phyloP scores from a whole-genome alignment of 352 stramenopile genomes.

The Pythium dissimile region DNA sequence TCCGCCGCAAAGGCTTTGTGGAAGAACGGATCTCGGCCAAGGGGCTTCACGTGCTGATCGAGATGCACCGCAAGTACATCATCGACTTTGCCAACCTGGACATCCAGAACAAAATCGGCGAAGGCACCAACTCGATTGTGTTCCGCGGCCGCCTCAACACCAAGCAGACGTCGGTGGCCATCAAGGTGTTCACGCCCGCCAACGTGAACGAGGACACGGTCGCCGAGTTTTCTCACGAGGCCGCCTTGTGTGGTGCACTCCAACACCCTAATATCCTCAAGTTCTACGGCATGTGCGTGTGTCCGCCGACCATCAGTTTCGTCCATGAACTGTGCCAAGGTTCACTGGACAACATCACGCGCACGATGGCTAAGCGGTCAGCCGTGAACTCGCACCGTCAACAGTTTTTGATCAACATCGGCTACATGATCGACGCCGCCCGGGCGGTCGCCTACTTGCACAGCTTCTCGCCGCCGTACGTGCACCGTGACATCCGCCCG shows the following conservation, averaged over 20 bases:
- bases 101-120: slow-evolving; percentile 33
- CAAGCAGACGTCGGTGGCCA: slow-evolving; percentile 30
- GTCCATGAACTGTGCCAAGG: slow-evolving; percentile 49
- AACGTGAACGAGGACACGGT: slow-evolving; percentile 38
- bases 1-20: slow-evolving; percentile 20
- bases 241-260: slow-evolving; percentile 33
- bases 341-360: slow-evolving; percentile 27
- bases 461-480: slow-evolving; percentile 40
- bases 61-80: slow-evolving; percentile 70
- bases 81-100: slow-evolving; percentile 66
- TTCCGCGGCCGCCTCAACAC: slow-evolving; percentile 32
- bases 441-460: slow-evolving; percentile 43
- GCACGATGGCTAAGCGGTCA: slow-evolving; percentile 3
- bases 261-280: slow-evolving; percentile 44
- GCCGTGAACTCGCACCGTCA: slow-evolving; percentile 15
- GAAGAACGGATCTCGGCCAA: slow-evolving; percentile 35
- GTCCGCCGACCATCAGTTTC: slow-evolving; percentile 41
- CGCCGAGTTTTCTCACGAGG: slow-evolving; percentile 41
- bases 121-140: slow-evolving; percentile 35
- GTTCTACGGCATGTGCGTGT: slow-evolving; percentile 50
- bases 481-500: slow-evolving; percentile 53
- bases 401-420: slow-evolving; percentile 30
- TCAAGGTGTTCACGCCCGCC: slow-evolving; percentile 54
- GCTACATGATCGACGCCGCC: slow-evolving; percentile 41
- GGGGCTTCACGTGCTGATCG: slow-evolving; percentile 62